Percentiles rank a stretch among this genome's conserved stretches.
Evolutionary conservation across 306 rosid species (phyloP).

Genomic region (Dalbergia cultrata): DNA sequence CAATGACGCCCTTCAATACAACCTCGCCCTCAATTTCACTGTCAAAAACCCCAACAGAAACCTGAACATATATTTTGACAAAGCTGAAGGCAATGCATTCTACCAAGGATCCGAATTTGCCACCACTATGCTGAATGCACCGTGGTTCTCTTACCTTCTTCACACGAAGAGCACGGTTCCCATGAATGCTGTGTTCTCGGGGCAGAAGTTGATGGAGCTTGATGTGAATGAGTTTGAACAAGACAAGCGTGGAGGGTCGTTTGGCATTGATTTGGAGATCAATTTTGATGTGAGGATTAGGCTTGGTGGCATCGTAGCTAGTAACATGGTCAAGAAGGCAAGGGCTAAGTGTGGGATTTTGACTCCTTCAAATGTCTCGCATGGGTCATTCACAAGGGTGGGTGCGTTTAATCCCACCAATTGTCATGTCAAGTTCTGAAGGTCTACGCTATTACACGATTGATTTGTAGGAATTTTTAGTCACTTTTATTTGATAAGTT

Average conservation of each 20-base stretch:
- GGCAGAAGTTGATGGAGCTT: constrained; percentile 43
- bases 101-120: constrained; percentile 38
- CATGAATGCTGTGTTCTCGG: constrained; percentile 45
- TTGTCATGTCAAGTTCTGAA: constrained; percentile 45
- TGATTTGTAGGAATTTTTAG: too few species aligned
- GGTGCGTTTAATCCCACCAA: constrained; percentile 46
- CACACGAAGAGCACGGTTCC: constrained; percentile 40
- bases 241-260: constrained; percentile 46
- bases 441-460: too few species aligned
- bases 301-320: constrained; percentile 39
- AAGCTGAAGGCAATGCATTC: constrained; percentile 24
- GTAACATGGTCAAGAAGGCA: constrained; percentile 17
- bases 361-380: constrained; percentile 48
- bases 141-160: constrained; percentile 30
- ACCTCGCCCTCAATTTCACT: constrained; percentile 49
- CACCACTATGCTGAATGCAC: constrained; percentile 19
- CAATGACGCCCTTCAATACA: constrained; percentile 28
- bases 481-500: too few species aligned
- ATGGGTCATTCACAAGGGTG: constrained; percentile 12
- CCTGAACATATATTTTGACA: constrained; percentile 49
- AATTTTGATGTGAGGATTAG: constrained; percentile 58
- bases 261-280: constrained; percentile 53
- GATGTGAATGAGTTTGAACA: constrained; percentile 19
- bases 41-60: constrained; percentile 49
- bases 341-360: constrained; percentile 52